Evolutionary conservation across 164 flowering plant species (phyloP).

Genomic region (Protea cynaroides): DNA sequence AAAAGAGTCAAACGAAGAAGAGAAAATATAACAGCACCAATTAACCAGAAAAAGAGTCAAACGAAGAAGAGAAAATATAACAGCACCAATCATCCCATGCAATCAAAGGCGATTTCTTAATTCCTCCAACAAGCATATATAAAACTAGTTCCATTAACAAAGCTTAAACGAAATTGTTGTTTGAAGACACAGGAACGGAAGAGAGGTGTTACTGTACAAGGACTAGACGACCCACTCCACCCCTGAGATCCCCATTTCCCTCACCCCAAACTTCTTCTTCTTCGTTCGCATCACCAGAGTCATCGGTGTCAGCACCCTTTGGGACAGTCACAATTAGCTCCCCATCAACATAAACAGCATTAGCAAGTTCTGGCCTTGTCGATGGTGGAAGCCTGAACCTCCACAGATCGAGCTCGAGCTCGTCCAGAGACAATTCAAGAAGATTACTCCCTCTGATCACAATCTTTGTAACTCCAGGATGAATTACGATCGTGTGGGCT

Average conservation of each 20-base stretch:
- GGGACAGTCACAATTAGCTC: conserved; percentile 84
- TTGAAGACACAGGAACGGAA: conserved; percentile 9
- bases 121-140: conserved; percentile 6
- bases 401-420: conserved; percentile 78
- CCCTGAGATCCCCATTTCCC: conserved; percentile 7
- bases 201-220: conserved; percentile 42
- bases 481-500: conserved; percentile 51
- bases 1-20: too few relatives aligned
- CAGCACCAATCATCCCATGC: neutral
- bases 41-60: too few relatives aligned
- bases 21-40: neutral
- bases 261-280: conserved; percentile 20
- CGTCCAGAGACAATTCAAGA: conserved; percentile 31
- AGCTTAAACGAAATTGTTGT: conserved; percentile 4
- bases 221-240: conserved; percentile 39
- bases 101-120: conserved; percentile 10
- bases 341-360: conserved; percentile 59
- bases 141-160: conserved; percentile 6
- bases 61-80: neutral
- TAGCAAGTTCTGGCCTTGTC: conserved; percentile 67
- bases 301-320: conserved; percentile 28
- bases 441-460: conserved; percentile 42
- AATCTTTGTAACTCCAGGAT: conserved; percentile 73
- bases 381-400: conserved; percentile 68
- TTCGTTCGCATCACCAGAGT: neutral